Base-by-base conservation (phyloP, 257 asterid species). In the Nicotiana obtusifolia region DNA sequence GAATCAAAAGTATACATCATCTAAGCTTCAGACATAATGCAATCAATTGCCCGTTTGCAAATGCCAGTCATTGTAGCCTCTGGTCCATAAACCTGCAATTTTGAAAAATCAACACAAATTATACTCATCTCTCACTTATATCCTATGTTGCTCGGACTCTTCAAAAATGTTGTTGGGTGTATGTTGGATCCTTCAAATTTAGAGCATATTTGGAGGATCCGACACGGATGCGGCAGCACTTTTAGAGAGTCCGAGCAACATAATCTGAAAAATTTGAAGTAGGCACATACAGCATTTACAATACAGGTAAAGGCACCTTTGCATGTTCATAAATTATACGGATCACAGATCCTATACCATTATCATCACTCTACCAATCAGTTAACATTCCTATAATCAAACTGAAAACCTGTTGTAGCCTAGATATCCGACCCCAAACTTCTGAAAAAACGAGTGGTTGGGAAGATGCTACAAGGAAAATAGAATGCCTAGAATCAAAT, bases 31-130 rank as follows among this genome's bases (percentile, higher is more conserved):
- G 95, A 89, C 94, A 90, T 86, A 68, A 92, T 87, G 84, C 95
- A 91, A 65, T 93, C 97, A 82, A 93, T 93, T 14, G 97, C 97
- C 85, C 90, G 86, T 90, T 93, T 92, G 84, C 97, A 92, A 75
- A 93, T 93, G 71, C 97, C 97, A 33, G 97, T 93, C 97, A 93
- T 93, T 69, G 97, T 93, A 61, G 97, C 97, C 92, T 91, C 97
- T 13, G 95, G 97, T 65, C 97, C 97, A 28, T 93, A 92, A 77
- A 93, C 94, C 97, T 93, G 84, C 85, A 82, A 52, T 1, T 16
- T 1, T 16, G 81, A 11, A 64, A 14, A 61, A 24, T 53, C 6
- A 16, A 57, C 76, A 24, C 30, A 24, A 47, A 47, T 73, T 73
- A 24, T 41, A 20, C 22, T 65, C 16, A 30, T 65, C 35, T 10